Evolutionary conservation across 768 basidiomycete genomes (phyloP).

Genomic region (Rhodotorula babjevae): DNA sequence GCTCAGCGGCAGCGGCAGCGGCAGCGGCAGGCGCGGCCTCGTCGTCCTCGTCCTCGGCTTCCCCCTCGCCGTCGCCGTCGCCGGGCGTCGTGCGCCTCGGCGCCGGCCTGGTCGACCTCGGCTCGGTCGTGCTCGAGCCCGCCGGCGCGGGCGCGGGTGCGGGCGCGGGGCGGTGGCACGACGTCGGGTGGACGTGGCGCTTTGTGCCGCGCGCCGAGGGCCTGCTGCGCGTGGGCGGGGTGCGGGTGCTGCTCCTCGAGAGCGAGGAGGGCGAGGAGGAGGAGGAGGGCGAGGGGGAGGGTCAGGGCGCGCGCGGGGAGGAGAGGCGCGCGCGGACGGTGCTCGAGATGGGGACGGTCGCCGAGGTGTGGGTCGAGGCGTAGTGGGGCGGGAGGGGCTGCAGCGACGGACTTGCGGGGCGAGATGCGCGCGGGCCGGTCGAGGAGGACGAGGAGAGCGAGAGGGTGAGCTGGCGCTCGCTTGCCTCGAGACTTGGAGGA

Average conservation of each 20-base stretch:
- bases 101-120: not conserved
- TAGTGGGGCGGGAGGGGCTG: not conserved
- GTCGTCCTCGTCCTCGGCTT: not conserved
- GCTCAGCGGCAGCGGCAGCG: too few species aligned
- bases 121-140: not conserved
- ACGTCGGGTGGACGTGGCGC: not conserved
- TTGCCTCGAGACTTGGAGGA: not conserved
- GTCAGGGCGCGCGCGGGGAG: not conserved
- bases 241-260: constrained; percentile 7
- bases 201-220: not conserved
- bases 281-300: not conserved
- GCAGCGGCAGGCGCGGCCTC: not conserved
- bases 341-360: not conserved
- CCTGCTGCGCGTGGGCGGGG: not conserved
- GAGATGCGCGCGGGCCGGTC: too few species aligned
- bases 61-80: too few species aligned
- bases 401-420: too few species aligned
- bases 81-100: constrained; percentile 2
- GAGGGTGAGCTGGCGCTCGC: too few species aligned
- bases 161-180: not conserved
- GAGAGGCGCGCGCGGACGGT: not conserved
- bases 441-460: too few species aligned
- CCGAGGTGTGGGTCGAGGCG: constrained; percentile 9
- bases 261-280: not conserved
- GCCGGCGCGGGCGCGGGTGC: not conserved